Conservation (phyloP, 495 filamentous ascomycete species). For the Jackrogersella multiformis region DNA sequence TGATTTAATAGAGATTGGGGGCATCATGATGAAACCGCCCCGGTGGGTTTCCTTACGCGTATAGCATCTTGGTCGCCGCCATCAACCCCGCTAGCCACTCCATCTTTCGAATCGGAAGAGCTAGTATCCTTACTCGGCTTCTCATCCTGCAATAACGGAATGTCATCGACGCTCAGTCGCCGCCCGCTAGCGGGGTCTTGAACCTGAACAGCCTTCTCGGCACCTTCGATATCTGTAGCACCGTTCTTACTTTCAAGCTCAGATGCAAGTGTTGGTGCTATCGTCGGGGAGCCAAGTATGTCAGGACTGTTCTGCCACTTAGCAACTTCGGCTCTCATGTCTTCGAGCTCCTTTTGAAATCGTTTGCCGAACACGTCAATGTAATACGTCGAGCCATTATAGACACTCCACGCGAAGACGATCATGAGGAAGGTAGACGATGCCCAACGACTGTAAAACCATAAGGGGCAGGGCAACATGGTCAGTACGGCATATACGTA, state of each 20-base stretch:
- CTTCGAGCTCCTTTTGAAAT: constrained; percentile 95
- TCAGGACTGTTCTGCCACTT: constrained; percentile 80
- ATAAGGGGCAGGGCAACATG: constrained; percentile 92
- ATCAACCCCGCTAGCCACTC: constrained; percentile 53
- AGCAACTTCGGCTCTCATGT: constrained; percentile 85
- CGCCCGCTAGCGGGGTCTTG: constrained; percentile 40
- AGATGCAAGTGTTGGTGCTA: constrained; percentile 46
- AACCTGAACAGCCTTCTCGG: constrained; percentile 37
- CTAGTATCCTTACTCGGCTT: constrained; percentile 35
- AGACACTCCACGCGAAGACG: constrained; percentile 89
- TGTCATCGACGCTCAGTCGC: constrained; percentile 59
- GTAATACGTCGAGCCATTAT: constrained; percentile 96
- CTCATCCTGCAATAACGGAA: constrained; percentile 64
- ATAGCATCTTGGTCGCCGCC: constrained; percentile 50
- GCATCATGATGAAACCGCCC: constrained; percentile 12
- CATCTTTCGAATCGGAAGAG: constrained; percentile 8
- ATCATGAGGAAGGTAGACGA: constrained; percentile 77
- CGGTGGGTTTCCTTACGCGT: constrained; percentile 51
- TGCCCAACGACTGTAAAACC: constrained; percentile 90
- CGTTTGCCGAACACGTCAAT: constrained; percentile 96
- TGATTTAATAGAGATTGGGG: not conserved
- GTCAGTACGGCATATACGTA: constrained; percentile 89
- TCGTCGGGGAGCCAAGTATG: constrained; percentile 50
- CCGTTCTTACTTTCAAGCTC: constrained; percentile 19
- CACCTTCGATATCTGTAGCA: constrained; percentile 21